Evolutionary conservation across 1,284 basidiomycete genomes (phyloP), one percentile per base, ranked within the genome.

Genomic region (Papiliotrema laurentii): DNA sequence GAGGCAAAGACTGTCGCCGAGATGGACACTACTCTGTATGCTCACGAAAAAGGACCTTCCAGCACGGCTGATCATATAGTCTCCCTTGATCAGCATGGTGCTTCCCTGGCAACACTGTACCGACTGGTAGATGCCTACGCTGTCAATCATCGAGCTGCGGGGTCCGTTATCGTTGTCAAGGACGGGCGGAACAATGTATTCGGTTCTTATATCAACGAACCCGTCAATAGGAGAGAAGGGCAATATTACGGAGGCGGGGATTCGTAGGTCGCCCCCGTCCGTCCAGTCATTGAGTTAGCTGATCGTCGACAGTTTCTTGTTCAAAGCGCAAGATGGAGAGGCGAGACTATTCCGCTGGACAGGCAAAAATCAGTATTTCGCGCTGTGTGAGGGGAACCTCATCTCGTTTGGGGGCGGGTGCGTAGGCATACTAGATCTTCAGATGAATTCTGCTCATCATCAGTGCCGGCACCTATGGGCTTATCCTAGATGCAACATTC

Each of bases 11-110:
- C 80, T 97, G 4, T 80, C 87, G 0, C 78, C 79, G 5, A 75
- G 79, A n/a, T 97, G 94, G 94, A 81, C 81, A 1, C 77, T 97
- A 3, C 74, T 97, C 1, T 97, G 97, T 74, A 43, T 49, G 69
- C 59, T 18, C 9, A 24, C 25, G 19, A 11, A 19, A 21, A 25
- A 5, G 11, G n/a, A 16, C 19, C 5, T 5, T 31, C 38, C 35
- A n/a, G n/a, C n/a, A n/a, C n/a, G n/a, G n/a, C n/a, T 45, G 27
- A 53, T 34, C 26, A 14, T 2, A n/a, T 40, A 74, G 72, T 73
- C 74, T 93, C 89, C 10, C 77, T 96, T 16, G 94, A 98, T 63
- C 92, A 97, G 68, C 89, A 97, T 57, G 94, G 94, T 0, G 91
- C 93, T 40, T 93, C 89, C 9, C 77, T 97, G 10, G 82, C 86